Evolutionary conservation across 1,139 yeast species (phyloP).

Genomic region (Protomyces inouyei): DNA sequence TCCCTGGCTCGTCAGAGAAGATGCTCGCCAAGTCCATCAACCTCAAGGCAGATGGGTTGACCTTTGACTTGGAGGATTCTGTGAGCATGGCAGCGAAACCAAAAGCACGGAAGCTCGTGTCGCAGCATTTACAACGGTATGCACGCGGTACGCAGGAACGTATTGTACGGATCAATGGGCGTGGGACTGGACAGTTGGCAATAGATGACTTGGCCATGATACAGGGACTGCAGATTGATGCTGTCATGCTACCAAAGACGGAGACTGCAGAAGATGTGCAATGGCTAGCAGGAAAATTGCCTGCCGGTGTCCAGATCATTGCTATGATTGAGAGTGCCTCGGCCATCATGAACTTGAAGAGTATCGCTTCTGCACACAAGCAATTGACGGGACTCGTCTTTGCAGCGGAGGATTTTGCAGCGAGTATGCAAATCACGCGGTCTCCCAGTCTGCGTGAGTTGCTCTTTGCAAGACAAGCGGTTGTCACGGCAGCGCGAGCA

Average conservation of each 20-base stretch:
- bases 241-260: constrained; percentile 21
- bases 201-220: constrained; percentile 8
- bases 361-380: constrained; percentile 11
- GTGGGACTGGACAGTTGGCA: constrained; percentile 8
- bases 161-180: constrained; percentile 9
- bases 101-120: constrained; percentile 1
- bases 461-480: constrained; percentile 22
- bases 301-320: constrained; percentile 4
- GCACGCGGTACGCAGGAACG: constrained; percentile 10
- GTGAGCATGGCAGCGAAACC: constrained; percentile 5
- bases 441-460: constrained; percentile 7
- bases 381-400: constrained; percentile 16
- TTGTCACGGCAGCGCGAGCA: constrained; percentile 19
- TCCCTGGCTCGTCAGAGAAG: constrained; percentile 24
- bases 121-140: neutral
- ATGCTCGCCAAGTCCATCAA: constrained; percentile 15
- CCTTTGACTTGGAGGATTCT: constrained; percentile 19
- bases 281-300: constrained; percentile 11
- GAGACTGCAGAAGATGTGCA: constrained; percentile 18
- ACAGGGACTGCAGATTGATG: neutral
- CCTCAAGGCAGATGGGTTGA: constrained; percentile 11
- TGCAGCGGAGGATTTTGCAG: constrained; percentile 26
- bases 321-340: constrained; percentile 28
- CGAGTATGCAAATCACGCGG: constrained; percentile 21
- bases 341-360: constrained; percentile 10